These are phyloP conservation scores for Naganishia friedmannii DNA, from an alignment of 768 basidiomycete genomes.

Conservation along the genomic window DNA sequence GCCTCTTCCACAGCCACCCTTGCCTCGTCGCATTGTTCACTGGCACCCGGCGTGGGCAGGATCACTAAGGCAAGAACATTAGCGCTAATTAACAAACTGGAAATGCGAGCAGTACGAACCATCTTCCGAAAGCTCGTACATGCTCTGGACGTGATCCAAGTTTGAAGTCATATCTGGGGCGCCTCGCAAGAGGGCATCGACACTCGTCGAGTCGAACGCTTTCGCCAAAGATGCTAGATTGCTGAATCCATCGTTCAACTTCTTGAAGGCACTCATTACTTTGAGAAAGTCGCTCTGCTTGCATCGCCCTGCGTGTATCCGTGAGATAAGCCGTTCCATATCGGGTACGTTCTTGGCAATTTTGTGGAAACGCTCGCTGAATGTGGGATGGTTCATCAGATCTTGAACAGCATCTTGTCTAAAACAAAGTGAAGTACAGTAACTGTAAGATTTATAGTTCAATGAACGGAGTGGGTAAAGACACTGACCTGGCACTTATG, in stretches of 20 bases:
- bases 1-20: conserved; percentile 66
- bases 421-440: background rate
- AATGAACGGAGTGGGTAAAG: conserved; percentile 5
- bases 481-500: conserved; percentile 77
- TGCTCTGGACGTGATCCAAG: conserved; percentile 67
- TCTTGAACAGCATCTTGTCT: conserved; percentile 94
- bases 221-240: conserved; percentile 66
- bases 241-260: conserved; percentile 65
- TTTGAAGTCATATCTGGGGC: conserved; percentile 75
- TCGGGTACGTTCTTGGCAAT: conserved; percentile 82
- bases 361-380: conserved; percentile 70
- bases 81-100: conserved; percentile 20
- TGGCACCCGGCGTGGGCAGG: conserved; percentile 77
- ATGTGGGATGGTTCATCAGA: conserved; percentile 73
- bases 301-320: conserved; percentile 89
- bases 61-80: conserved; percentile 56
- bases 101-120: conserved; percentile 37
- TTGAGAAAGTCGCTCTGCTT: conserved; percentile 82
- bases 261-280: conserved; percentile 78
- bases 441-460: conserved; percentile 8
- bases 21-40: conserved; percentile 76
- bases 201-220: conserved; percentile 71
- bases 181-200: conserved; percentile 69
- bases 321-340: conserved; percentile 86
- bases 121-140: conserved; percentile 59